A percentile compares a stretch with the other conserved stretches of the same genome.
Evolutionary conservation across 176 grass and related monocot species (phyloP).

Genomic region (Aegilops bicornis): DNA sequence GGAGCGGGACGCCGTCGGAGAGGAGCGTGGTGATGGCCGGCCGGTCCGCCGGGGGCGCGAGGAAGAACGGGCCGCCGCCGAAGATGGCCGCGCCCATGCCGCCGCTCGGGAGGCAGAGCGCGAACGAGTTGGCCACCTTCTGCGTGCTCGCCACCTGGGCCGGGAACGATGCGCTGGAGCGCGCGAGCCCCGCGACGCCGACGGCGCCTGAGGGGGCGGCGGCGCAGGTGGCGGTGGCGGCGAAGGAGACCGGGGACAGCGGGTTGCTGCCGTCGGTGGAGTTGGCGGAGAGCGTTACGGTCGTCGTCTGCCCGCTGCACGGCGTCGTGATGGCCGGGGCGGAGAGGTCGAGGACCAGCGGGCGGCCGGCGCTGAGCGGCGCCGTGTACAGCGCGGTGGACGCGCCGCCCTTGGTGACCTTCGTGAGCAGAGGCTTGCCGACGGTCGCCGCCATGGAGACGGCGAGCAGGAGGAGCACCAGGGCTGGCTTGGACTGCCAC

Average conservation of each 20-base stretch:
- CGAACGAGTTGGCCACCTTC: conserved; percentile 49
- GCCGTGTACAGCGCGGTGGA: conserved; percentile 34
- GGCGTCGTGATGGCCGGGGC: conserved; percentile 28
- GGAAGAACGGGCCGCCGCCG: conserved; percentile 38
- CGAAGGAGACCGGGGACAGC: neutral
- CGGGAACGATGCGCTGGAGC: conserved; percentile 31
- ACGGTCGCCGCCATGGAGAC: neutral
- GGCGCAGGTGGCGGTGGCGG: conserved; percentile 50
- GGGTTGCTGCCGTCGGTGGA: conserved; percentile 76
- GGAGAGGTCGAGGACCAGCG: conserved; percentile 53
- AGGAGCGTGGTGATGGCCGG: conserved; percentile 25
- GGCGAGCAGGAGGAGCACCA: neutral
- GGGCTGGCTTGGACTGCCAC: neutral
- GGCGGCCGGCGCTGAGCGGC: neutral
- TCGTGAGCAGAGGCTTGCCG: conserved; percentile 28
- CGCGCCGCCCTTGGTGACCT: conserved; percentile 33
- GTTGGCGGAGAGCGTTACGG: conserved; percentile 28
- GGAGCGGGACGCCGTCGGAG: conserved; percentile 19
- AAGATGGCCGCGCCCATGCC: conserved; percentile 50
- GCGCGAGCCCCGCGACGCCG: conserved; percentile 62
- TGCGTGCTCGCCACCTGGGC: conserved; percentile 39
- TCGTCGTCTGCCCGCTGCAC: conserved; percentile 2
- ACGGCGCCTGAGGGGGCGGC: conserved; percentile 1
- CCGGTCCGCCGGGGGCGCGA: neutral
- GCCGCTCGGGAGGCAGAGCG: conserved; percentile 69